phyloP scores from a whole-genome alignment of 192 early-diverging fungal species.

The Neocallimastix lanati region DNA sequence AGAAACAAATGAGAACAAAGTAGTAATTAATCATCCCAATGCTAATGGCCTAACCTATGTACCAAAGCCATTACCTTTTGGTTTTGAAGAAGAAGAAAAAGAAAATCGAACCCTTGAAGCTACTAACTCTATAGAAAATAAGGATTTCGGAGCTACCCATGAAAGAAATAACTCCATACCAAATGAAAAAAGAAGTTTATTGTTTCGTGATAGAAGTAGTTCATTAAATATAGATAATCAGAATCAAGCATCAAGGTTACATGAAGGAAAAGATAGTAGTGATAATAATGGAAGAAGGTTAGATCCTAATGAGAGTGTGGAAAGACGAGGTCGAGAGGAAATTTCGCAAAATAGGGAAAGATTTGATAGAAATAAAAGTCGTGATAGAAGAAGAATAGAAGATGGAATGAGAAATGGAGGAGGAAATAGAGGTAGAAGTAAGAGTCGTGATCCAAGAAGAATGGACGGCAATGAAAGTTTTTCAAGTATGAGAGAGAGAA shows the following conservation, averaged over 20 bases:
- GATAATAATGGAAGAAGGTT: background rate
- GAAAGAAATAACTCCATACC: no score
- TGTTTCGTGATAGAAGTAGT: no score
- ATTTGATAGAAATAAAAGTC: background rate
- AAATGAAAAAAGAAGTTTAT: no score
- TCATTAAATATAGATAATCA: no score
- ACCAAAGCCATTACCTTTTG: background rate
- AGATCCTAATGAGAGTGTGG: background rate
- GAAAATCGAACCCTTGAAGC: background rate
- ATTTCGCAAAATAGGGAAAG: background rate
- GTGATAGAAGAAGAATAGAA: background rate
- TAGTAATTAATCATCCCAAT: background rate
- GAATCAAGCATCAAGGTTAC: no score
- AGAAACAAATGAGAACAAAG: background rate
- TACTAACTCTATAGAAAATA: background rate
- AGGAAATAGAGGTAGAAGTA: background rate
- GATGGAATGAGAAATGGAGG: background rate
- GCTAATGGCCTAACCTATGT: background rate
- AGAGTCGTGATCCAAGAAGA: background rate
- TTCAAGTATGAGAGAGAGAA: background rate
- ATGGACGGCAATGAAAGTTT: background rate
- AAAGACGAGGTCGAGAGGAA: background rate
- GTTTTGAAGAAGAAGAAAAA: background rate
- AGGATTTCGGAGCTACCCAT: no score
- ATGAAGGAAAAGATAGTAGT: no score